phyloP scores from a whole-genome alignment of 495 filamentous ascomycete species.

The Aspergillus haitiensis region DNA sequence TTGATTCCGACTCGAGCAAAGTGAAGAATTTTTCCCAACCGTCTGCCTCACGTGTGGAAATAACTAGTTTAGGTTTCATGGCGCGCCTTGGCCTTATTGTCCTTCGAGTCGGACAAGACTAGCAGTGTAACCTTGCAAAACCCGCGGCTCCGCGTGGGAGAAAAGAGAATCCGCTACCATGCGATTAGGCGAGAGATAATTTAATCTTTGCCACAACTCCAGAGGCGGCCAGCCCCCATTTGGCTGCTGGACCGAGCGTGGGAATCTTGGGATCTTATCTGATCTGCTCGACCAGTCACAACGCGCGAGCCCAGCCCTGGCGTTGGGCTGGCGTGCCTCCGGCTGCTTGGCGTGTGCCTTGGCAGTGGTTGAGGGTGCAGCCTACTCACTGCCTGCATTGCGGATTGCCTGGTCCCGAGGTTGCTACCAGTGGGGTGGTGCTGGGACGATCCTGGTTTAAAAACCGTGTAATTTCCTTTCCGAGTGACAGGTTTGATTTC shows the following conservation, averaged over 20 bases:
- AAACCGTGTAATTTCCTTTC: too few relatives aligned
- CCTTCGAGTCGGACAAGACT: too few relatives aligned
- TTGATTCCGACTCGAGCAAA: neutral
- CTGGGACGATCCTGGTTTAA: neutral
- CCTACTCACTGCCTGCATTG: neutral
- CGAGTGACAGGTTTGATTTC: too few relatives aligned
- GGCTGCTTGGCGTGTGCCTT: constrained; percentile 1
- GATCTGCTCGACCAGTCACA: neutral
- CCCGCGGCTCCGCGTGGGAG: too few relatives aligned
- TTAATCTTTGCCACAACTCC: neutral
- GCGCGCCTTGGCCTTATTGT: too few relatives aligned
- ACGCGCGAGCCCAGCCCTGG: constrained; percentile 1
- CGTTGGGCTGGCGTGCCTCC: constrained; percentile 3
- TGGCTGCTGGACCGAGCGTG: constrained; percentile 1
- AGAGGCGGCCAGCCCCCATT: neutral
- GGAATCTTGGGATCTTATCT: too few relatives aligned
- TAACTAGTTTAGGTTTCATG: too few relatives aligned
- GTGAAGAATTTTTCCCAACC: too few relatives aligned
- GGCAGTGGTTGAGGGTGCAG: neutral
- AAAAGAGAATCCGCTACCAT: neutral
- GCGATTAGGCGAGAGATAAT: constrained; percentile 1
- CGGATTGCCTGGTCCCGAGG: constrained; percentile 1
- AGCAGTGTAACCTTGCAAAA: too few relatives aligned
- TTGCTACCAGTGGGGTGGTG: neutral
- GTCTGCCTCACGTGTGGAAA: too few relatives aligned